Evolutionary conservation across 139 green algal species (phyloP).

Genomic region (Spirogloea muscicola): DNA sequence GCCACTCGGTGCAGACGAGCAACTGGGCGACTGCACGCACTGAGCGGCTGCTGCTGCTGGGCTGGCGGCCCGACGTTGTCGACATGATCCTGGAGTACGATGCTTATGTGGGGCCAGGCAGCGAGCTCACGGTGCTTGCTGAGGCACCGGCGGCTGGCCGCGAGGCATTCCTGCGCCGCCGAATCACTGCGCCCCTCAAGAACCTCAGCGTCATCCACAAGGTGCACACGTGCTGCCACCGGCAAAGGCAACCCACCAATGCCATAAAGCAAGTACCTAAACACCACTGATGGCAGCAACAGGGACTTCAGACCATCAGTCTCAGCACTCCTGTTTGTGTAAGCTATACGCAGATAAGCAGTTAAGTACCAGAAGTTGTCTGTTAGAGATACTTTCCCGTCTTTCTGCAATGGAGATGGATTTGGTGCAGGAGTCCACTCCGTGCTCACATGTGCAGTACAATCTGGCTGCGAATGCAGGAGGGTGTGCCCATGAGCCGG

Average conservation of each 20-base stretch:
- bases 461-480: too few relatives aligned
- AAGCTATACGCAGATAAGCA: too few relatives aligned
- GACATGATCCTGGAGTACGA: constrained; percentile 43
- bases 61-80: constrained; percentile 28
- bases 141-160: constrained; percentile 11
- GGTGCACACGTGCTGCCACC: constrained; percentile 4
- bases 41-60: constrained; percentile 28
- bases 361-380: too few relatives aligned
- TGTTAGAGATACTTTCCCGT: too few relatives aligned
- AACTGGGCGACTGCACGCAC: constrained; percentile 12
- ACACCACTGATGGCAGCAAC: too few relatives aligned
- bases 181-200: neutral
- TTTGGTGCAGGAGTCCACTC: too few relatives aligned
- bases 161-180: neutral
- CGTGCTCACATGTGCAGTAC: too few relatives aligned
- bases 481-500: constrained; percentile 14
- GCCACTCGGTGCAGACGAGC: constrained; percentile 5
- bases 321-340: too few relatives aligned
- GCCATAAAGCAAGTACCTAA: too few relatives aligned
- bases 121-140: constrained; percentile 39
- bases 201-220: constrained; percentile 26
- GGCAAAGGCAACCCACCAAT: too few relatives aligned
- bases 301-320: too few relatives aligned
- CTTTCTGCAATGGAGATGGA: too few relatives aligned
- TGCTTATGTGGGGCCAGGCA: constrained; percentile 36